These are phyloP conservation scores for Trypanosoma theileri DNA, from an alignment of 208 protist species.

Conservation along the genomic window DNA sequence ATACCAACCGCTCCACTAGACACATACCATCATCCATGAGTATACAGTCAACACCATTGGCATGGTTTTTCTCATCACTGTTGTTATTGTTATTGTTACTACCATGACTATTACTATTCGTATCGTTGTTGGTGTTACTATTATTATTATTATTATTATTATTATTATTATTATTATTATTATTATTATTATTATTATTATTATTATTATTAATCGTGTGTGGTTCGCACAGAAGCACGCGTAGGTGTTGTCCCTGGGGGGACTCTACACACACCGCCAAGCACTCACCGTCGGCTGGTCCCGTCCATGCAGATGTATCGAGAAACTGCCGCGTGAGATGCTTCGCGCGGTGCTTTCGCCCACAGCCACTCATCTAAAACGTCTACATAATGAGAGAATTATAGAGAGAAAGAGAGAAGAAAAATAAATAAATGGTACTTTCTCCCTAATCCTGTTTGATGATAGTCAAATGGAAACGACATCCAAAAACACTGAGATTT, in stretches of 20 bases:
- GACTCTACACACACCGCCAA: constrained; percentile 73
- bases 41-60: background rate
- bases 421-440: too few relatives aligned
- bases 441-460: too few relatives aligned
- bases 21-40: constrained; percentile 3
- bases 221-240: constrained; percentile 44
- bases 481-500: too few relatives aligned
- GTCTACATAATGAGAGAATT: background rate
- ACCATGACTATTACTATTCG: too few relatives aligned
- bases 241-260: constrained; percentile 74
- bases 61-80: background rate
- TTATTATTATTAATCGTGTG: background rate
- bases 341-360: constrained; percentile 83
- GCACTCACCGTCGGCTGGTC: constrained; percentile 42
- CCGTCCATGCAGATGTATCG: constrained; percentile 52
- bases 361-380: constrained; percentile 66
- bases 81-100: background rate
- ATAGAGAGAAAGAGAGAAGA: background rate
- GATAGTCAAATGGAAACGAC: too few relatives aligned
- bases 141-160: too few relatives aligned
- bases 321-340: constrained; percentile 79
- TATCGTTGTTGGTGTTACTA: too few relatives aligned
- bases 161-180: too few relatives aligned
- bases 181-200: too few relatives aligned
- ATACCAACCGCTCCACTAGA: constrained; percentile 43